Conservation (phyloP, 306 rosid genomes). For the Glycyrrhiza uralensis region DNA sequence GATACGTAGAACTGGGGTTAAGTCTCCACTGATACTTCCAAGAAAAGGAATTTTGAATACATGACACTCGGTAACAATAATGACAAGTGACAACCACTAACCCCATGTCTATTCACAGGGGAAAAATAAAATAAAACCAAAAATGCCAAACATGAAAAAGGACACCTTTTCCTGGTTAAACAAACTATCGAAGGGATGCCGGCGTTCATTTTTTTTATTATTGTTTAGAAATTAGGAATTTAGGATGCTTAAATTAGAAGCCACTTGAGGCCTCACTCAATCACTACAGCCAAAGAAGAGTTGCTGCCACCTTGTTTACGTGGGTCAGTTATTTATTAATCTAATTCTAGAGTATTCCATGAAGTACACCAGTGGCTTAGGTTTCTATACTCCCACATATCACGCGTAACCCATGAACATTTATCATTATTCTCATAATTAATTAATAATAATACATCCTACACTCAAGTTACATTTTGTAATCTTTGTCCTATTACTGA, state of each 20-base stretch:
- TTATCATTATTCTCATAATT: slow-evolving; percentile 1
- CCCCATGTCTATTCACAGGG: neutral
- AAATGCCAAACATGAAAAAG: neutral
- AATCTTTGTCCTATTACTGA: neutral
- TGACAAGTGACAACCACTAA: slow-evolving; percentile 26
- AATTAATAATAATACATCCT: neutral
- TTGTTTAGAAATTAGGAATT: neutral
- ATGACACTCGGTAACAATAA: neutral
- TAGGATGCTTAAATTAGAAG: slow-evolving; percentile 48
- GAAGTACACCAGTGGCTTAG: neutral
- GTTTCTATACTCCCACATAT: neutral
- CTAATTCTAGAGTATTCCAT: slow-evolving; percentile 19
- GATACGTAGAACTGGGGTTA: neutral
- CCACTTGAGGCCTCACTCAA: slow-evolving; percentile 17
- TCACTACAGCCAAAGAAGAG: neutral
- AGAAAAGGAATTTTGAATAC: neutral
- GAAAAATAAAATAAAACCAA: neutral
- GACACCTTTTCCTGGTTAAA: neutral
- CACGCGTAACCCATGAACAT: slow-evolving; percentile 6
- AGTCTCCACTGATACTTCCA: neutral
- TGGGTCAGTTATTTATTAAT: slow-evolving; percentile 2
- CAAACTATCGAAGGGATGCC: slow-evolving; percentile 19
- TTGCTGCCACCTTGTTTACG: neutral
- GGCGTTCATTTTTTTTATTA: slow-evolving; percentile 26
- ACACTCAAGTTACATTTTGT: neutral